A percentile compares a stretch with the other conserved stretches of the same genome.
Evolutionary conservation across 2,329 filamentous ascomycete species (phyloP).

Genomic region (Lachnellula suecica): DNA sequence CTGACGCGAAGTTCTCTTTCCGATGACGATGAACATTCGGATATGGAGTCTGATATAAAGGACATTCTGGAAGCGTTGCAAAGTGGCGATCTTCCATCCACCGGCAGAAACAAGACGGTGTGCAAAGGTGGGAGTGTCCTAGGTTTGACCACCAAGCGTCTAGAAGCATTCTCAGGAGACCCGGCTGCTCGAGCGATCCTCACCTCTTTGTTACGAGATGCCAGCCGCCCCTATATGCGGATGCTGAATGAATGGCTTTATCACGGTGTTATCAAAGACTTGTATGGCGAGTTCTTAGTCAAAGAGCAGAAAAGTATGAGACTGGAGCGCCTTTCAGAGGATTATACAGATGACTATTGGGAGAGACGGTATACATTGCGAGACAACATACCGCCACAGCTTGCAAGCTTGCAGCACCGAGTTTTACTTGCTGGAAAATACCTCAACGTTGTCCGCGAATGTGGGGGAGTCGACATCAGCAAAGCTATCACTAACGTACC

Average conservation of each 20-base stretch:
- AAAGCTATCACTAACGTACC: slow-evolving; percentile 88
- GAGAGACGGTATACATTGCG: slow-evolving; percentile 95
- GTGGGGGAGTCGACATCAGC: slow-evolving; percentile 91
- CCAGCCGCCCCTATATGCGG: slow-evolving; percentile 91
- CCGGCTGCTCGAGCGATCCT: slow-evolving; percentile 81
- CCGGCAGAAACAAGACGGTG: slow-evolving; percentile 77
- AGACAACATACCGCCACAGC: slow-evolving; percentile 88
- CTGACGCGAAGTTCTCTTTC: slow-evolving; percentile 84
- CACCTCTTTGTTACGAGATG: slow-evolving; percentile 79
- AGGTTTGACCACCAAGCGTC: slow-evolving; percentile 76
- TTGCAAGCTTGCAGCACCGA: slow-evolving; percentile 89
- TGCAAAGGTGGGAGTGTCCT: slow-evolving; percentile 98
- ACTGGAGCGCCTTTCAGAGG: slow-evolving; percentile 85
- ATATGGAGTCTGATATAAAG: slow-evolving; percentile 73
- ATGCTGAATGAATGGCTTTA: slow-evolving; percentile 99
- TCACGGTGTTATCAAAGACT: slow-evolving; percentile 91
- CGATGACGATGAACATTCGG: slow-evolving; percentile 71
- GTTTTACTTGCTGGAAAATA: slow-evolving; percentile 96
- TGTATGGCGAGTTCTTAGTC: slow-evolving; percentile 89
- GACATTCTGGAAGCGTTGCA: slow-evolving; percentile 90
- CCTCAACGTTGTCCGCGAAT: slow-evolving; percentile 95
- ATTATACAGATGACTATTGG: slow-evolving; percentile 99
- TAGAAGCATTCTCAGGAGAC: slow-evolving; percentile 91
- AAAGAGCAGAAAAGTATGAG: slow-evolving; percentile 96
- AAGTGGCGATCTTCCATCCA: slow-evolving; percentile 77